phyloP scores from a whole-genome alignment of 2,329 filamentous ascomycete species.

The Nemania bipapillata region DNA sequence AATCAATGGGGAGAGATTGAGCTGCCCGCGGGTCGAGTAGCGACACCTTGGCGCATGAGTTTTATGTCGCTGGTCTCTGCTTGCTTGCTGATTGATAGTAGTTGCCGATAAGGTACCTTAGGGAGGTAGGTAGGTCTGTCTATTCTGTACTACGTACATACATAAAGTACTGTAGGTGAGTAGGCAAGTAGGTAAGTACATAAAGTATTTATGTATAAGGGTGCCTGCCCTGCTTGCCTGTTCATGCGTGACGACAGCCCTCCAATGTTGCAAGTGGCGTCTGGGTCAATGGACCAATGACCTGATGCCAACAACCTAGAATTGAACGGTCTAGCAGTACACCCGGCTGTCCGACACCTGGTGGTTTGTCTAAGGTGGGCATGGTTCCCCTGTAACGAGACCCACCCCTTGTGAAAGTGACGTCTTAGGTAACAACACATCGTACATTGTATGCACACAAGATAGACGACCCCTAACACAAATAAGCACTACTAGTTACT shows the following conservation, averaged over 20 bases:
- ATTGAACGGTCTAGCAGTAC: not conserved
- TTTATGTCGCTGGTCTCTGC: constrained; percentile 15
- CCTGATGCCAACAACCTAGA: constrained; percentile 15
- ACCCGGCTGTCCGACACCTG: constrained; percentile 27
- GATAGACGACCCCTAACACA: not conserved
- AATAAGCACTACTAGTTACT: not conserved
- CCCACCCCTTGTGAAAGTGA: not conserved
- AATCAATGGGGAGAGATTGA: constrained; percentile 9
- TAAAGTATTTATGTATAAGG: not conserved
- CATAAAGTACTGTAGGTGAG: too few relatives aligned
- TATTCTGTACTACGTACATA: too few relatives aligned
- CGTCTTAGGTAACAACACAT: not conserved
- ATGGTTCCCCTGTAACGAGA: not conserved
- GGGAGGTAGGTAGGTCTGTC: not conserved
- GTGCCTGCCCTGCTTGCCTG: constrained; percentile 22
- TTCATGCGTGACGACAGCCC: constrained; percentile 27
- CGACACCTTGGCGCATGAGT: constrained; percentile 33
- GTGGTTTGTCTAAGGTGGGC: not conserved
- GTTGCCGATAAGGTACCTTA: not conserved
- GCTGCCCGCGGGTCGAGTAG: constrained; percentile 26
- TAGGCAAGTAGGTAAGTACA: not conserved
- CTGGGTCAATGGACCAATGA: constrained; percentile 17
- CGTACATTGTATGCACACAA: not conserved
- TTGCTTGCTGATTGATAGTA: not conserved
- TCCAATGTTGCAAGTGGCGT: constrained; percentile 13